phyloP scores from a whole-genome alignment of 2,329 filamentous ascomycete species.

The Calonectria honghensis region DNA sequence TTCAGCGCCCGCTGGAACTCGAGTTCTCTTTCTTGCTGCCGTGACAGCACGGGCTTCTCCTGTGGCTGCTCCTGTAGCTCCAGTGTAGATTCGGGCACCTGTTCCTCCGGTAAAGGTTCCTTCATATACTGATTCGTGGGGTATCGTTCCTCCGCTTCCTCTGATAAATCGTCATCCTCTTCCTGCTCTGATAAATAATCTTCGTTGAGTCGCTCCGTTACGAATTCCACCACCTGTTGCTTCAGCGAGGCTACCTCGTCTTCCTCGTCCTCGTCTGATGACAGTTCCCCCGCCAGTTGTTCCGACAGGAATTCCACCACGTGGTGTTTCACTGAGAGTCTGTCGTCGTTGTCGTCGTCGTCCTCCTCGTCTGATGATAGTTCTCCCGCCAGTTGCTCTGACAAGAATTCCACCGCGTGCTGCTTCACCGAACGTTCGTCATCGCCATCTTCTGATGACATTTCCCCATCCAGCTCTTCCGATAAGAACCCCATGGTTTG shows the following conservation, averaged over 20 bases:
- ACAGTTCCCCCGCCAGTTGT: neutral
- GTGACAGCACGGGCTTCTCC: neutral
- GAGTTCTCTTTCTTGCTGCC: neutral
- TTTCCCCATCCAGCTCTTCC: neutral
- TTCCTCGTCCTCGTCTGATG: neutral
- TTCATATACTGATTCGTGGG: neutral
- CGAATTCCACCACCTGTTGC: neutral
- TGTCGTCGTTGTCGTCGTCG: neutral
- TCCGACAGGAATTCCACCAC: neutral
- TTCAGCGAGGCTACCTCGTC: neutral
- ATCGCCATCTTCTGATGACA: neutral
- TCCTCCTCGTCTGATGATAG: neutral
- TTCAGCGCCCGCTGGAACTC: constrained; percentile 1
- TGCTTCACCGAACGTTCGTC: neutral
- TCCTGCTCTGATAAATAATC: neutral
- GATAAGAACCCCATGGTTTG: neutral
- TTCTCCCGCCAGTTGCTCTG: neutral
- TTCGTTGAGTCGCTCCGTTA: neutral
- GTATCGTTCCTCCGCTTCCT: neutral
- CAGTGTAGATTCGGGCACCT: neutral
- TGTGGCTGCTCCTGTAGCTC: neutral
- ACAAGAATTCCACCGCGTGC: neutral
- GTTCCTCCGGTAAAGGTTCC: neutral
- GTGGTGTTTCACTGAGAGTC: neutral
- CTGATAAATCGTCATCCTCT: neutral